Base-by-base conservation (phyloP, 345 rosid genomes). In the Sisymbrium altissimum region DNA sequence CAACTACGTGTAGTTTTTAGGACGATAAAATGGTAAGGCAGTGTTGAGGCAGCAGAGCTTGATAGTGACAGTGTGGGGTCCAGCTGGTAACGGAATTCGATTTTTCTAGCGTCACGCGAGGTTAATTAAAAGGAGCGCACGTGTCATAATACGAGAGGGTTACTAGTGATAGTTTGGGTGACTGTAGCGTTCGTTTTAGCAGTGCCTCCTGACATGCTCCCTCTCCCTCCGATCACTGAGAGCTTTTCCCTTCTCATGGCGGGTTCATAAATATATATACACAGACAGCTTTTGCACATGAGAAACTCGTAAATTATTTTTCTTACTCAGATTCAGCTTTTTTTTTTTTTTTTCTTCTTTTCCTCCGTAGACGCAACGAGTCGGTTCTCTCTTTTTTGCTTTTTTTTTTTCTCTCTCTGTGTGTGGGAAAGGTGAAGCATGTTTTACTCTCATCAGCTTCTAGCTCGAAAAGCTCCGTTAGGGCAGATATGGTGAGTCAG, bases 401-500 rank as follows among this genome's bases (percentile, higher is more conserved):
- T n/a, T 68, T 36, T 46, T 7, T 30, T 69, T 33, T 54, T n/a
- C n/a, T n/a, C n/a, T n/a, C n/a, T 23, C 2, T 23, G 25, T 23
- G 25, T 23, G 25, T 64, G 75, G n/a, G 53, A 38, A 38, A 62
- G 60, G 1, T 44, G 46, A 46, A 81, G 39, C 57, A 94, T 94
- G 98, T 94, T 94, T 80, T 94, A 86, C 85, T 91, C 98, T 7
- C 94, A 90, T 74, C 93, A 94, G 78, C 95, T 94, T 30, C 88
- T 94, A 33, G 98, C 97, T 80, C 89, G 96, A n/a, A 94, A 94
- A 80, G 95, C 93, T 50, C 90, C 97, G n/a, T 84, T 94, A 9
- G 96, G 98, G 33, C 96, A 94, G 84, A 91, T 94, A 71, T 91
- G 98, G 98, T 93, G 79, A 81, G 81, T 23, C 48, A 2, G 23